phyloP scores from a whole-genome alignment of 768 basidiomycete species.

The Xerocomus spinulosus region DNA sequence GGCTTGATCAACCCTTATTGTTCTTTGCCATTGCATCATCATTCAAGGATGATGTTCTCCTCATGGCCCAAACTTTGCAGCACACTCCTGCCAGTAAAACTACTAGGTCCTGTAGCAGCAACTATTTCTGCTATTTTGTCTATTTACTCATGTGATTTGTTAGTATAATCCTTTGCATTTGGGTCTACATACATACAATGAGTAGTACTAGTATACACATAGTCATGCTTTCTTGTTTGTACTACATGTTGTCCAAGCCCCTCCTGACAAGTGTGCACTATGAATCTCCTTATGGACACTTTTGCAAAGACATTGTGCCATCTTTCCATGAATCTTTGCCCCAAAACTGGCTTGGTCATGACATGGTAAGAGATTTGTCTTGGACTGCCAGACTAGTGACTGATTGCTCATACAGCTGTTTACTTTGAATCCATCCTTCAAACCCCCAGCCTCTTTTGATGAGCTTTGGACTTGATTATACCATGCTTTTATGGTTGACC shows the following conservation, averaged over 20 bases:
- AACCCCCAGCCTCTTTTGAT: conserved; percentile 75
- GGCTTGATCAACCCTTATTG: too few species aligned
- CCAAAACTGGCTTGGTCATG: conserved; percentile 58
- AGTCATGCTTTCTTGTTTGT: conserved; percentile 26
- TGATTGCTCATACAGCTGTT: conserved; percentile 55
- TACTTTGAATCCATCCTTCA: conserved; percentile 79
- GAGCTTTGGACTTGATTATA: conserved; percentile 54
- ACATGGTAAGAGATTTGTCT: conserved; percentile 43
- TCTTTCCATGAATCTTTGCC: conserved; percentile 34
- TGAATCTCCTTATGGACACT: conserved; percentile 17
- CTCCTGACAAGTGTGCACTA: conserved; percentile 6
- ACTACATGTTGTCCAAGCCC: conserved; percentile 9
- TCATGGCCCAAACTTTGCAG: too few species aligned
- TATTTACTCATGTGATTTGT: too few species aligned
- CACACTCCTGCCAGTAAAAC: too few species aligned
- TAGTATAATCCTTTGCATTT: too few species aligned
- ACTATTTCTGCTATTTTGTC: too few species aligned
- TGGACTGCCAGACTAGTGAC: too few species aligned
- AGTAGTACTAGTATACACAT: too few species aligned
- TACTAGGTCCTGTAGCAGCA: too few species aligned
- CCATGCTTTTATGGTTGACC: conserved; percentile 54
- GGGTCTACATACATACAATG: too few species aligned
- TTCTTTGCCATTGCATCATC: background rate
- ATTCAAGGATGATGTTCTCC: too few species aligned
- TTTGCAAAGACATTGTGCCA: conserved; percentile 17